Conservation (phyloP, 441 rosid species). For the Pelargonium fulgidum region DNA sequence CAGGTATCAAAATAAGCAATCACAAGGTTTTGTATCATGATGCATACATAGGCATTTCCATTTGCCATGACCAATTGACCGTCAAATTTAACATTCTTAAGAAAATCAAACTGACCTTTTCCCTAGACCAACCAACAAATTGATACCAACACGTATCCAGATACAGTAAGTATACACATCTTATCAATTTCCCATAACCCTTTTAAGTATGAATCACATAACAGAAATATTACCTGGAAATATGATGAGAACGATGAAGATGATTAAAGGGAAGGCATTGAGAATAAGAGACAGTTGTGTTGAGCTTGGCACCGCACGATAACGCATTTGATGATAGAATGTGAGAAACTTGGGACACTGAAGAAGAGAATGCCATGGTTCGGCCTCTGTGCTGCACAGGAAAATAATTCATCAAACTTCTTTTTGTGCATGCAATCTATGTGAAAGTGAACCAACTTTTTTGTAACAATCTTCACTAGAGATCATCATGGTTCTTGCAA, state of each 20-base stretch:
- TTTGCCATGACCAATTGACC: neutral
- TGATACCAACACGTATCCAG: neutral
- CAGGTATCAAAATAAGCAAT: no score
- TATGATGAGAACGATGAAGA: constrained; percentile 6
- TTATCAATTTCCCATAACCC: neutral
- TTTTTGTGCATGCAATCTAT: no score
- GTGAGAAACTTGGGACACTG: constrained; percentile 22
- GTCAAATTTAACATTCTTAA: neutral
- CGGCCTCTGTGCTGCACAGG: neutral
- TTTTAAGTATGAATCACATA: neutral
- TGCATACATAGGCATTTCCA: neutral
- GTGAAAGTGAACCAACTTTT: no score
- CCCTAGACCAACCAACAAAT: neutral
- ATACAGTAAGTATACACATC: neutral
- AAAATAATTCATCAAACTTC: neutral
- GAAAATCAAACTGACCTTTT: neutral
- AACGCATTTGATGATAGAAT: constrained; percentile 23
- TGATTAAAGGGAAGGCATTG: constrained; percentile 21
- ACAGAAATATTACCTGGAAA: constrained; percentile 29
- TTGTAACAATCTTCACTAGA: neutral
- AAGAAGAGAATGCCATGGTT: constrained; percentile 31
- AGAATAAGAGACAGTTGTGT: constrained; percentile 14
- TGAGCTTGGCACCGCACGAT: constrained; percentile 6
- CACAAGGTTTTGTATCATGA: no score
- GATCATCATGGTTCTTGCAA: no score